Percentiles rank a stretch among this genome's conserved stretches.
These are phyloP conservation scores for Cubamyces sp. DNA, from an alignment of 768 basidiomycete genomes.

Conservation along the genomic window DNA sequence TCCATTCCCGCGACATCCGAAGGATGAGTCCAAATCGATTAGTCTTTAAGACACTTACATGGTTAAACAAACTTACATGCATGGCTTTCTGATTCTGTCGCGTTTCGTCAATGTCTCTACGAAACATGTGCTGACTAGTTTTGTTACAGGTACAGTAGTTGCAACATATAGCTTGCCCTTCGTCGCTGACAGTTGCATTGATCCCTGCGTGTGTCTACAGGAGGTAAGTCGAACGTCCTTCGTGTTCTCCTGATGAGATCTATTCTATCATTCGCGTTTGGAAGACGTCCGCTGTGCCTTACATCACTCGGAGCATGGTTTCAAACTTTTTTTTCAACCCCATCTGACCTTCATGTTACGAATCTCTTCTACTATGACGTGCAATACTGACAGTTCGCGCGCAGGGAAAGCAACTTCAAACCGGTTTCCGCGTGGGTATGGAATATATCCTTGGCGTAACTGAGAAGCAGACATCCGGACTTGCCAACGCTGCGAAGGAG, in stretches of 20 bases:
- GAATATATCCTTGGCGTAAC: conserved; percentile 73
- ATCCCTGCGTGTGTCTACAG: conserved; percentile 32
- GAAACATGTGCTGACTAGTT: conserved; percentile 26
- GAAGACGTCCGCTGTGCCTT: conserved; percentile 65
- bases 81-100: conserved; percentile 42
- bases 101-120: conserved; percentile 27
- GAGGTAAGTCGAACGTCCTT: conserved; percentile 42
- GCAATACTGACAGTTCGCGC: conserved; percentile 10
- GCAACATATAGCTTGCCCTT: background rate
- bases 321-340: conserved; percentile 65
- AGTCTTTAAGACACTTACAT: conserved; percentile 88
- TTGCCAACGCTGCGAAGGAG: conserved; percentile 17
- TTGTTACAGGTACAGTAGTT: conserved; percentile 29
- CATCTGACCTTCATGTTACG: conserved; percentile 53
- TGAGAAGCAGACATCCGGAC: conserved; percentile 13
- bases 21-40: conserved; percentile 83
- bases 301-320: conserved; percentile 65
- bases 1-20: conserved; percentile 30
- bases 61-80: conserved; percentile 62
- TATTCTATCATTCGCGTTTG: conserved; percentile 69
- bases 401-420: conserved; percentile 72
- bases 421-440: conserved; percentile 82
- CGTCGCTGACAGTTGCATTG: conserved; percentile 27
- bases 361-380: background rate
- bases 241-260: conserved; percentile 50